Evolutionary conservation across 768 basidiomycete species (phyloP).

Genomic region (Psilocybe sp.): DNA sequence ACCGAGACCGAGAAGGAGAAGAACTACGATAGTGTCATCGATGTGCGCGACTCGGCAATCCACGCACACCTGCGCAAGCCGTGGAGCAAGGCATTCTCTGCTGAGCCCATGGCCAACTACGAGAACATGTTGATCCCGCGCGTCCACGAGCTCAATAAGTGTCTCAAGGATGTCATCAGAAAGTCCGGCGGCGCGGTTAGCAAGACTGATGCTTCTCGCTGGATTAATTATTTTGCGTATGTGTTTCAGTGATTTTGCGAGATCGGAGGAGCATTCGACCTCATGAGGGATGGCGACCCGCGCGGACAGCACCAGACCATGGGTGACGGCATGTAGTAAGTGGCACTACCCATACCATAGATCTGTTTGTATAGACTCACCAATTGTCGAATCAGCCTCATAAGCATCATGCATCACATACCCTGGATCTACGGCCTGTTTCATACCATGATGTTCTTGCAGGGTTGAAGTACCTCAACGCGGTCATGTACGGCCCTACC

Average conservation of each 20-base stretch:
- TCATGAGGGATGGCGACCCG: slow-evolving; percentile 23
- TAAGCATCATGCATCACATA: background rate
- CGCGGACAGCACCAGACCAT: slow-evolving; percentile 19
- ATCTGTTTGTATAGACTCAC: too few relatives aligned
- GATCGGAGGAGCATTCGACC: slow-evolving; percentile 26
- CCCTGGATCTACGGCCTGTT: too few relatives aligned
- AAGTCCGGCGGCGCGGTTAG: slow-evolving; percentile 10
- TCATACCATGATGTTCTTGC: too few relatives aligned
- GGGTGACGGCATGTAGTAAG: slow-evolving; percentile 18
- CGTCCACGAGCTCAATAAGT: slow-evolving; percentile 23
- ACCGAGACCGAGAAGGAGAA: slow-evolving; percentile 3
- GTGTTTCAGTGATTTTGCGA: slow-evolving; percentile 18
- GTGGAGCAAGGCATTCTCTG: slow-evolving; percentile 35
- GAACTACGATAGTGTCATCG: slow-evolving; percentile 20
- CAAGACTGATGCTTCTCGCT: slow-evolving; percentile 28
- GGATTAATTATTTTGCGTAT: slow-evolving; percentile 36
- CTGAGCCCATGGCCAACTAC: slow-evolving; percentile 19
- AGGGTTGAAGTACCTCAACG: slow-evolving; percentile 23
- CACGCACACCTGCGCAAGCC: slow-evolving; percentile 33
- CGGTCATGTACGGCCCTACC: slow-evolving; percentile 40
- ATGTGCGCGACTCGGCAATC: slow-evolving; percentile 23
- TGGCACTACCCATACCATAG: background rate
- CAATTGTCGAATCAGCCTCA: slow-evolving; percentile 15
- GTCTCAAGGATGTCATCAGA: slow-evolving; percentile 6
- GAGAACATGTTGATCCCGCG: slow-evolving; percentile 16